Conservation (phyloP, 106 monocot species). For the Dioscorea zingiberensis region DNA sequence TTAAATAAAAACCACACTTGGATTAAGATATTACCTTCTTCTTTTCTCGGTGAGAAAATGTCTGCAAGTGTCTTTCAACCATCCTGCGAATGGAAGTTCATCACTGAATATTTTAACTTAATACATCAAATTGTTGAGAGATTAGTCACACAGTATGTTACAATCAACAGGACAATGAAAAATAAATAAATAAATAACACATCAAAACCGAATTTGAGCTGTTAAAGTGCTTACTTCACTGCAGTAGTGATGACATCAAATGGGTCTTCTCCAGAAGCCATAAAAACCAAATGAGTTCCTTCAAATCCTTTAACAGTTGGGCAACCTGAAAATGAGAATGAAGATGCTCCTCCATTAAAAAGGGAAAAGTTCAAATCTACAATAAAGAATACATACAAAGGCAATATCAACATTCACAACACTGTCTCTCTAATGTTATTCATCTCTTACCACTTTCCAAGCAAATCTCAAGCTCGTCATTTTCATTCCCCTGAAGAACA, state of each 20-base stretch:
- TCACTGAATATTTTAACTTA: no score
- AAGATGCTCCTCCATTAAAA: no score
- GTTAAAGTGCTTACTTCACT: conserved; percentile 40
- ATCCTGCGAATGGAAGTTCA: conserved; percentile 17
- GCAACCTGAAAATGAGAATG: conserved; percentile 42
- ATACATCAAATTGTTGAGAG: not conserved
- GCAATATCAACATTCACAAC: not conserved
- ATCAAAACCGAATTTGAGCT: no score
- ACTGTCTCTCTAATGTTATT: not conserved
- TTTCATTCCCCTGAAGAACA: conserved; percentile 61
- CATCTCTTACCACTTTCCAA: conserved; percentile 57
- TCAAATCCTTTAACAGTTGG: conserved; percentile 45
- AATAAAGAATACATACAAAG: not conserved
- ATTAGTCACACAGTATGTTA: not conserved
- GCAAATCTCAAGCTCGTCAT: conserved; percentile 66
- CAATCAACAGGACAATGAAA: no score
- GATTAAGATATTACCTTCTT: conserved; percentile 42
- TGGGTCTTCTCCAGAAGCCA: conserved; percentile 49
- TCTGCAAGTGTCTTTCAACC: conserved; percentile 59
- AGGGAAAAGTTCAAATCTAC: no score
- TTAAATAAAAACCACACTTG: no score
- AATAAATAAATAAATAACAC: no score
- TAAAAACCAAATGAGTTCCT: conserved; percentile 59
- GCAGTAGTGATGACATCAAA: conserved; percentile 72
- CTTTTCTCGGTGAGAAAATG: conserved; percentile 68